Percentiles rank a stretch among this genome's conserved stretches.
Conservation (phyloP, 1,139 yeast genomes). For the Saccharomycopsis phalli region DNA sequence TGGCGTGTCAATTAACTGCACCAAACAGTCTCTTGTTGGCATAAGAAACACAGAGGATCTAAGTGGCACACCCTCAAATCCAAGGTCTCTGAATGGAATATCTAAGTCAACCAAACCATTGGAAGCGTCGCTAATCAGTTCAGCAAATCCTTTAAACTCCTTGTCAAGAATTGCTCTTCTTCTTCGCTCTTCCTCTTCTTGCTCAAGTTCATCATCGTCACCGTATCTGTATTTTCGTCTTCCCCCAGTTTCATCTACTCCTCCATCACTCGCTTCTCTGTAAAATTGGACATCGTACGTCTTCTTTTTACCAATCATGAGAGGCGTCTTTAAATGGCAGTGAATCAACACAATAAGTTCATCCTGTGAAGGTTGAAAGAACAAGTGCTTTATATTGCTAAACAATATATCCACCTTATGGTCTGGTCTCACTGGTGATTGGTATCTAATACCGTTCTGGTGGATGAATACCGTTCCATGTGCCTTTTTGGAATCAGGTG, state of each 20-base stretch:
- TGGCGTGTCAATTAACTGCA: constrained; percentile 92
- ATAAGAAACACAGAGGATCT: constrained; percentile 90
- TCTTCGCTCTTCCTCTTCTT: constrained; percentile 96
- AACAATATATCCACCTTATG: constrained; percentile 83
- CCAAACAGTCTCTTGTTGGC: constrained; percentile 95
- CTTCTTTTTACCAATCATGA: constrained; percentile 92
- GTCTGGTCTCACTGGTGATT: constrained; percentile 71
- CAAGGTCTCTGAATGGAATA: constrained; percentile 91
- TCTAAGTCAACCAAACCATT: constrained; percentile 78
- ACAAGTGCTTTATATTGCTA: constrained; percentile 83
- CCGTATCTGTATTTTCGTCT: constrained; percentile 85
- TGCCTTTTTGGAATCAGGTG: constrained; percentile 90
- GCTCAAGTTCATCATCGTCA: constrained; percentile 97
- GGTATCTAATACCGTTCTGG: constrained; percentile 93
- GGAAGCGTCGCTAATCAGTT: constrained; percentile 81
- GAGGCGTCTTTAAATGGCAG: constrained; percentile 84
- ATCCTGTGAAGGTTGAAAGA: constrained; percentile 94
- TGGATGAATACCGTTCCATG: constrained; percentile 90
- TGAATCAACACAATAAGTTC: constrained; percentile 90
- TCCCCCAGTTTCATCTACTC: constrained; percentile 96
- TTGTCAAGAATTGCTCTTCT: constrained; percentile 85
- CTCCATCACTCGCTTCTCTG: constrained; percentile 93
- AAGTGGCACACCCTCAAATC: constrained; percentile 96
- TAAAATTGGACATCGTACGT: constrained; percentile 93
- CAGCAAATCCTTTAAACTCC: constrained; percentile 86